Conservation (phyloP, 2,329 filamentous ascomycete species). For the Hypoxylon sp. region DNA sequence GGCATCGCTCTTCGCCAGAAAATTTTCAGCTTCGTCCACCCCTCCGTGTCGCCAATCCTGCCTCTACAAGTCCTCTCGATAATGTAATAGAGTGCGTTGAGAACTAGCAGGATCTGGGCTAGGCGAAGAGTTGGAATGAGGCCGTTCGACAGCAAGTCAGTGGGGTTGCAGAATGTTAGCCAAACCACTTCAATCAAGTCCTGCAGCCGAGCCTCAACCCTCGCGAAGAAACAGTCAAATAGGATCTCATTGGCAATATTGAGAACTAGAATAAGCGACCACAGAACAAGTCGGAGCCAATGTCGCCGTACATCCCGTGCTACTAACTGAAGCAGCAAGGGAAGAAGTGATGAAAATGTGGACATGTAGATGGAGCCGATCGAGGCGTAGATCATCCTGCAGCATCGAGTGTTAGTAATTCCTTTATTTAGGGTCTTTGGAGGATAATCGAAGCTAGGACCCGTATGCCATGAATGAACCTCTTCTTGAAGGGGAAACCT, state of each 20-base stretch:
- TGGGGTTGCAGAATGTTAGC: conserved; percentile 5
- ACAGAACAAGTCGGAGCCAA: conserved; percentile 39
- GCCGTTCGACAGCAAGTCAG: background rate
- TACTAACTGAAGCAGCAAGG: conserved; percentile 37
- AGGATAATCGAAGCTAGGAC: background rate
- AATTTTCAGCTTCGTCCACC: conserved; percentile 5
- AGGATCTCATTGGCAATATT: conserved; percentile 36
- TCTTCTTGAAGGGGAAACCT: background rate
- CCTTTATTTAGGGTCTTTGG: background rate
- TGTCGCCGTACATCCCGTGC: conserved; percentile 21
- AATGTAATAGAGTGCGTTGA: conserved; percentile 14
- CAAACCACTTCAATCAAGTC: conserved; percentile 15
- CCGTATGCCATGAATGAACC: background rate
- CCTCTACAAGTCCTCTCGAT: conserved; percentile 24
- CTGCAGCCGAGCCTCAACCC: background rate
- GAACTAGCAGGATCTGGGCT: conserved; percentile 6
- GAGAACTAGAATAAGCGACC: conserved; percentile 41
- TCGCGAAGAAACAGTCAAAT: conserved; percentile 28
- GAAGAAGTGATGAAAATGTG: conserved; percentile 41
- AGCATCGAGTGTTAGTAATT: background rate
- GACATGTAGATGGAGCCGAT: conserved; percentile 42
- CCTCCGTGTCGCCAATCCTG: background rate
- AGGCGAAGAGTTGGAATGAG: conserved; percentile 15
- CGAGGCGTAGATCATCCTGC: conserved; percentile 37
- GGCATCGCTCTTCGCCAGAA: conserved; percentile 10